Evolutionary conservation across 371 early-diverging fungal genomes (phyloP).

Genomic region (Mortierella sp.): DNA sequence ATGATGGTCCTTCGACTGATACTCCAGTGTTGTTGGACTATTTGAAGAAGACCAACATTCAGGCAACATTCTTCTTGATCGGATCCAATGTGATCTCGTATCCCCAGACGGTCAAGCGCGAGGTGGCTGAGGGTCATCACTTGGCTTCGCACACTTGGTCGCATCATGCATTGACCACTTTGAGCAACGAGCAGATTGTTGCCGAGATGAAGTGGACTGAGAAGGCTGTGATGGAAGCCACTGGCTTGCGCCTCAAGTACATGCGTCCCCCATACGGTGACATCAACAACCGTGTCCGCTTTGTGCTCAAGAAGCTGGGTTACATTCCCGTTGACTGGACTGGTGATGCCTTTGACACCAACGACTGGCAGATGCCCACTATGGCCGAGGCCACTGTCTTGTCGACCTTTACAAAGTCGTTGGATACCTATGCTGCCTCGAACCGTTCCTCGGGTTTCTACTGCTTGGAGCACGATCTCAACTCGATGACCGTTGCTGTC

Average conservation of each 20-base stretch:
- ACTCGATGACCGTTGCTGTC: conserved; percentile 18
- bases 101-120: conserved; percentile 60
- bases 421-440: conserved; percentile 22
- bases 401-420: conserved; percentile 15
- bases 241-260: conserved; percentile 60
- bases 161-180: conserved; percentile 68
- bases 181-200: conserved; percentile 70
- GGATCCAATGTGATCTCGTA: conserved; percentile 62
- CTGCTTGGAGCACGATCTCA: conserved; percentile 39
- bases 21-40: conserved; percentile 61
- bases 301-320: conserved; percentile 63
- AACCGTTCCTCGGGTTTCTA: conserved; percentile 29
- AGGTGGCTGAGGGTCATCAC: conserved; percentile 47
- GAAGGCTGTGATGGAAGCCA: conserved; percentile 67
- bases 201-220: conserved; percentile 78
- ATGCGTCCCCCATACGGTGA: conserved; percentile 72
- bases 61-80: conserved; percentile 71
- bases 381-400: conserved; percentile 22
- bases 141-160: conserved; percentile 62
- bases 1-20: conserved; percentile 67
- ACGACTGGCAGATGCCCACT: conserved; percentile 45
- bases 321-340: conserved; percentile 58
- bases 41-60: conserved; percentile 57
- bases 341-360: conserved; percentile 45
- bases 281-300: conserved; percentile 72